phyloP scores from a whole-genome alignment of 1,284 basidiomycete genomes.

The Inonotus obliquus region DNA sequence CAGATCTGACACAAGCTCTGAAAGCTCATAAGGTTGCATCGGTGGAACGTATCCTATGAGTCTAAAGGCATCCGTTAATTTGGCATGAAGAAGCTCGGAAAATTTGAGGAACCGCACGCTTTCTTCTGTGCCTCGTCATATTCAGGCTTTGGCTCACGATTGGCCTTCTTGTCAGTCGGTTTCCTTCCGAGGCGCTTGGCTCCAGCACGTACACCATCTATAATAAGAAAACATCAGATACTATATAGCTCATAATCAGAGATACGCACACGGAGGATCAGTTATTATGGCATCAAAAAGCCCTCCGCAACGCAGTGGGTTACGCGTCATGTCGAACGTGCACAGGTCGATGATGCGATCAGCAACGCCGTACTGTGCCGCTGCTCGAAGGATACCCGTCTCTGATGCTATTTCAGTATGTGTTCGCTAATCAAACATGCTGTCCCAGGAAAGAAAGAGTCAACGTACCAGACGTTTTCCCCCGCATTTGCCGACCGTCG shows the following conservation, averaged over 20 bases:
- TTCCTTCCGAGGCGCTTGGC: conserved; percentile 90
- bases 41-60: conserved; percentile 77
- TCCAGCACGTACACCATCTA: conserved; percentile 93
- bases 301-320: conserved; percentile 85
- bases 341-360: conserved; percentile 78
- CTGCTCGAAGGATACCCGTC: conserved; percentile 76
- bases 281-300: conserved; percentile 94
- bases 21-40: conserved; percentile 91
- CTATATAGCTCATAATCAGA: not conserved
- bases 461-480: conserved; percentile 47
- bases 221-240: not conserved
- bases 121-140: conserved; percentile 35
- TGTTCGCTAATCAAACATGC: not conserved
- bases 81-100: not conserved
- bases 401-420: conserved; percentile 33
- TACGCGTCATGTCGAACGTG: conserved; percentile 86
- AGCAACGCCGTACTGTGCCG: conserved; percentile 80
- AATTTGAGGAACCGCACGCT: conserved; percentile 32
- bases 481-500: conserved; percentile 94
- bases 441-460: not conserved
- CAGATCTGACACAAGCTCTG: conserved; percentile 78
- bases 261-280: conserved; percentile 80
- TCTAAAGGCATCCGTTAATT: conserved; percentile 31
- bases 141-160: conserved; percentile 20
- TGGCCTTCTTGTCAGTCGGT: conserved; percentile 34